phyloP scores from a whole-genome alignment of 257 asterid species.

The Nicotiana sylvestris region DNA sequence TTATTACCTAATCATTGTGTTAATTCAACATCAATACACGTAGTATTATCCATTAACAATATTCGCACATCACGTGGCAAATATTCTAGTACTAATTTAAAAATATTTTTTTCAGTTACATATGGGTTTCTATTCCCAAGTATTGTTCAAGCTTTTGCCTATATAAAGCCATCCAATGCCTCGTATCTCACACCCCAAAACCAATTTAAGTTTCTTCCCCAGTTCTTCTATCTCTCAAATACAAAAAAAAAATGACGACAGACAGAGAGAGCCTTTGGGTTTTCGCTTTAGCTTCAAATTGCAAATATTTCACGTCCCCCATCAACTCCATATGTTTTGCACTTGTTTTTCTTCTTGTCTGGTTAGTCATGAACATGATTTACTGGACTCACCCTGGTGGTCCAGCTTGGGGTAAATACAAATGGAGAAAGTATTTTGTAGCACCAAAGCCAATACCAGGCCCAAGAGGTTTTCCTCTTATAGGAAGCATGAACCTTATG shows the following conservation, averaged over 20 bases:
- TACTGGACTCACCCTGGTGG: constrained; percentile 17
- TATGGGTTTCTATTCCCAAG: neutral
- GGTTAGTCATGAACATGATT: constrained; percentile 10
- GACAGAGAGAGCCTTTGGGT: constrained; percentile 57
- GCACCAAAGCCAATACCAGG: constrained; percentile 37
- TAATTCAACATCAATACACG: neutral
- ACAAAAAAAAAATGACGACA: constrained; percentile 15
- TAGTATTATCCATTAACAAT: constrained; percentile 1
- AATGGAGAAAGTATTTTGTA: neutral
- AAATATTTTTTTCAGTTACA: neutral
- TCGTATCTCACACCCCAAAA: neutral
- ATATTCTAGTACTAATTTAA: neutral
- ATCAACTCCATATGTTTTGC: constrained; percentile 23
- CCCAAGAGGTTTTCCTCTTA: constrained; percentile 50
- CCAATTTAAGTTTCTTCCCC: neutral
- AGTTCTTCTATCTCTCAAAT: neutral
- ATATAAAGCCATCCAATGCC: constrained; percentile 6
- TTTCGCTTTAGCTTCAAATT: constrained; percentile 48
- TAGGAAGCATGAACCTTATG: constrained; percentile 50
- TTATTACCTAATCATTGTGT: neutral
- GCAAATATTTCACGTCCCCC: constrained; percentile 31
- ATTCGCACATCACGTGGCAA: constrained; percentile 1
- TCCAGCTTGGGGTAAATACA: constrained; percentile 17
- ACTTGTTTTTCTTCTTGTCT: constrained; percentile 22
- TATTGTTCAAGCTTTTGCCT: neutral